Percentiles rank a stretch among this genome's conserved stretches.
phyloP scores from a whole-genome alignment of 164 flowering plant species.

The grape (Vitis vinifera) region ASM3070453v1 NC_081822.1:10146501-10147000 shows the following conservation, averaged over 20 bases:
- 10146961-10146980: not conserved
- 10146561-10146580: constrained; percentile 75
- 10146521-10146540: constrained; percentile 52
- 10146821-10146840: not conserved
- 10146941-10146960: no score
- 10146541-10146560: constrained; percentile 22
- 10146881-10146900: no score
- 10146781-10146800: constrained; percentile 58
- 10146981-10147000: not conserved
- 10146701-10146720: constrained; percentile 35
- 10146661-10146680: constrained; percentile 92
- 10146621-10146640: constrained; percentile 89
- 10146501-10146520: constrained; percentile 91
- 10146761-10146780: constrained; percentile 37
- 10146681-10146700: constrained; percentile 95
- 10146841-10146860: not conserved
- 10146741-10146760: constrained; percentile 29
- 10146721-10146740: constrained; percentile 33
- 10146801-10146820: constrained; percentile 6
- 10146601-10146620: constrained; percentile 52
- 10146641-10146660: constrained; percentile 78
- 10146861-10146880: not conserved
- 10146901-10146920: no score
- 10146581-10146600: constrained; percentile 37
- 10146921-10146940: no score